These are phyloP conservation scores for Medicago ruthenica DNA, from an alignment of 306 rosid species.

Conservation along the genomic window DNA sequence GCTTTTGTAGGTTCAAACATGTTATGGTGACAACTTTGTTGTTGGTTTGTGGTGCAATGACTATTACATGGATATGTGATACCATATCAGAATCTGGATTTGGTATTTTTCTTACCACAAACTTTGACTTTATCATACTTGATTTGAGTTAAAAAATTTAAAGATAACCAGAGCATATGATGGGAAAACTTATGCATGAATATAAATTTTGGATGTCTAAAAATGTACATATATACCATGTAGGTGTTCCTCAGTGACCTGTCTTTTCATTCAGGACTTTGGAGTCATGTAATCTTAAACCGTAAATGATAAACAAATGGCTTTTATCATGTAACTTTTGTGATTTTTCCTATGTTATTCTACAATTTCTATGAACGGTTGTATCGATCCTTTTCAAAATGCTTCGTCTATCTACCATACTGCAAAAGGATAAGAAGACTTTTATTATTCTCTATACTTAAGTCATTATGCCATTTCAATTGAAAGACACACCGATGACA, in stretches of 20 bases:
- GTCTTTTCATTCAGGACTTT: background rate
- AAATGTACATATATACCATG: background rate
- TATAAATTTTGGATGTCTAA: slow-evolving; percentile 8
- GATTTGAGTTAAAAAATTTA: slow-evolving; percentile 34
- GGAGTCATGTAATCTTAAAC: slow-evolving; percentile 14
- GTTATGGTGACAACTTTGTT: slow-evolving; percentile 78
- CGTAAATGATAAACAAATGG: slow-evolving; percentile 1
- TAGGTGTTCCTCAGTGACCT: slow-evolving; percentile 5
- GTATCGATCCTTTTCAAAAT: background rate
- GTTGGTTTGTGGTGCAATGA: slow-evolving; percentile 96
- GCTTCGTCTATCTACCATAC: slow-evolving; percentile 11
- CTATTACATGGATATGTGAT: slow-evolving; percentile 92
- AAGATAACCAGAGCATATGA: slow-evolving; percentile 5
- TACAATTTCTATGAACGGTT: background rate
- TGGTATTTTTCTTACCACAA: slow-evolving; percentile 58
- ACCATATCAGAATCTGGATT: slow-evolving; percentile 97
- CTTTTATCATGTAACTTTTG: slow-evolving; percentile 3
- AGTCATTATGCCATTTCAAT: slow-evolving; percentile 27
- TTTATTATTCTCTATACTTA: slow-evolving; percentile 23
- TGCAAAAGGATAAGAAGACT: slow-evolving; percentile 15
- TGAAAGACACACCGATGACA: slow-evolving; percentile 5
- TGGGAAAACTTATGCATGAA: slow-evolving; percentile 7
- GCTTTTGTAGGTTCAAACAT: slow-evolving; percentile 82
- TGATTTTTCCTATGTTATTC: background rate
- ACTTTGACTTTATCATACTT: slow-evolving; percentile 35